Evolutionary conservation across 768 basidiomycete species (phyloP).

Genomic region (Hericium erinaceus): DNA sequence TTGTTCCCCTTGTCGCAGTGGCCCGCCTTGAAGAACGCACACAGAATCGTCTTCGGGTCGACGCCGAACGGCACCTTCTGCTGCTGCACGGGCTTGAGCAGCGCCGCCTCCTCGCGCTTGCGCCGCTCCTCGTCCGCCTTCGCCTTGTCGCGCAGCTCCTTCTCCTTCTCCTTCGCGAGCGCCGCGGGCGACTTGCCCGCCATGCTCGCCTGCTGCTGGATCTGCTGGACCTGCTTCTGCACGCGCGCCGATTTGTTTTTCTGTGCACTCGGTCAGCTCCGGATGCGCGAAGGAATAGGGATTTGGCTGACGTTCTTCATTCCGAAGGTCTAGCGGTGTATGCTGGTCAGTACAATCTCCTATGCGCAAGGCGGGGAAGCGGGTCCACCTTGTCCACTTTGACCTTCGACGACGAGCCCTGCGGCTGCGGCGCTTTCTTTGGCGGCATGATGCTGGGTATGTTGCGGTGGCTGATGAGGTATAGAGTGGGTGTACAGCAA

Average conservation of each 20-base stretch:
- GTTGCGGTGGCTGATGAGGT: too few relatives aligned
- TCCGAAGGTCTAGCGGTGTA: conserved; percentile 60
- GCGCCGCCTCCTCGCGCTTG: conserved; percentile 73
- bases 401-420: conserved; percentile 50
- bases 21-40: conserved; percentile 88
- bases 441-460: conserved; percentile 51
- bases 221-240: conserved; percentile 70
- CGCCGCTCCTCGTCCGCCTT: conserved; percentile 77
- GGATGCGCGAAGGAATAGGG: neutral
- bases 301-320: conserved; percentile 66
- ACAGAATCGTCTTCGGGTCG: conserved; percentile 92
- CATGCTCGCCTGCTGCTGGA: conserved; percentile 67
- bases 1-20: conserved; percentile 88
- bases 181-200: conserved; percentile 74
- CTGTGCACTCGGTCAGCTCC: conserved; percentile 26
- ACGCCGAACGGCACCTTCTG: conserved; percentile 93
- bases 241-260: conserved; percentile 96
- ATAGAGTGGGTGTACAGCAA: too few relatives aligned
- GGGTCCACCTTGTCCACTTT: conserved; percentile 70
- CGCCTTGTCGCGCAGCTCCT: conserved; percentile 62
- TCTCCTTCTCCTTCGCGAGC: conserved; percentile 83
- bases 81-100: conserved; percentile 69
- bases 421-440: conserved; percentile 55
- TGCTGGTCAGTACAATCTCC: conserved; percentile 19
- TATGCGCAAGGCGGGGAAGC: conserved; percentile 14